Conservation (phyloP, 192 early-diverging fungal species). For the Coemansia aciculifera region DNA sequence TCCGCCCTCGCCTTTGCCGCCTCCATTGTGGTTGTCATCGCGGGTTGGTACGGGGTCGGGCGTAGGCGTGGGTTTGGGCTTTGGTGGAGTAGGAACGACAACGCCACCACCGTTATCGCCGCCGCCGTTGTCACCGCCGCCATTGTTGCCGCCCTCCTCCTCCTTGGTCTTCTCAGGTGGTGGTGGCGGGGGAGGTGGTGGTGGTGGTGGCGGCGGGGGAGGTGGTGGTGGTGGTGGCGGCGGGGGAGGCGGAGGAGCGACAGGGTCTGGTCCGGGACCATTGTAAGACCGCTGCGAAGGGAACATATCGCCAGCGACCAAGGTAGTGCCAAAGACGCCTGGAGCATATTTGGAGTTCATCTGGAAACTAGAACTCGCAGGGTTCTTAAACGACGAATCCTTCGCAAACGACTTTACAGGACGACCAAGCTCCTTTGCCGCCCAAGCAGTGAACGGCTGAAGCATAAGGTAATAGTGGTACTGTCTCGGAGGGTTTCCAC, state of each 20-base stretch:
- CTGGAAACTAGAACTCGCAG: slow-evolving; percentile 16
- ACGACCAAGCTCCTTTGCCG: slow-evolving; percentile 24
- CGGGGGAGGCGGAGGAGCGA: background rate
- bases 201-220: background rate
- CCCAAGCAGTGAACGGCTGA: slow-evolving; percentile 41
- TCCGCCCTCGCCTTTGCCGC: background rate
- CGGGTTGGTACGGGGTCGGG: background rate
- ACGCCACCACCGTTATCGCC: background rate
- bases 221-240: background rate
- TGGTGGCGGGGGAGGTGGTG: background rate
- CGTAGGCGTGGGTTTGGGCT: background rate
- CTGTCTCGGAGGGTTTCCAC: slow-evolving; percentile 28
- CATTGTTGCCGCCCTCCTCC: background rate
- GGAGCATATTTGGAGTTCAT: slow-evolving; percentile 20
- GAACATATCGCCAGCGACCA: slow-evolving; percentile 40
- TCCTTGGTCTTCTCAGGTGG: background rate
- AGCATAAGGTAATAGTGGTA: slow-evolving; percentile 47
- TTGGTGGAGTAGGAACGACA: background rate
- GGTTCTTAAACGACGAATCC: slow-evolving; percentile 18
- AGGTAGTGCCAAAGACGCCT: slow-evolving; percentile 24
- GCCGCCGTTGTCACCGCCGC: background rate
- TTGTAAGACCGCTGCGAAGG: slow-evolving; percentile 26
- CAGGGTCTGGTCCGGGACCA: slow-evolving; percentile 13
- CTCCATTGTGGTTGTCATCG: background rate
- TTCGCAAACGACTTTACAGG: slow-evolving; percentile 21